Evolutionary conservation across 2,329 filamentous ascomycete genomes (phyloP).

Genomic region (Mycosphaerella sp.): DNA sequence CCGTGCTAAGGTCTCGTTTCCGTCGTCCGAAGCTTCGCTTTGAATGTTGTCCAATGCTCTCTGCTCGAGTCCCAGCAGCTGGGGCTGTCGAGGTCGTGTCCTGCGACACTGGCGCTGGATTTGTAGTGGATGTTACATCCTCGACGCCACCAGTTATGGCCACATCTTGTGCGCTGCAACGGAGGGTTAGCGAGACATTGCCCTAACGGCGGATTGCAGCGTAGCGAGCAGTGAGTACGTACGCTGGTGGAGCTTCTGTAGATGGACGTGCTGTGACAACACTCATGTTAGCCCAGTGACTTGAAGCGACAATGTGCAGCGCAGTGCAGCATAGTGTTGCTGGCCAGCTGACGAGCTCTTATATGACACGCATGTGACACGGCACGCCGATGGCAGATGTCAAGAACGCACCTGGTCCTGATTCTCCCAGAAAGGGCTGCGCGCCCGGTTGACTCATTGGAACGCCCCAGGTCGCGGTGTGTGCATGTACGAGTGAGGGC

Average conservation of each 20-base stretch:
- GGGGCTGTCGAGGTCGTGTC: background rate
- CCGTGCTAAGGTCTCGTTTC: constrained; percentile 41
- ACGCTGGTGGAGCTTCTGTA: constrained; percentile 22
- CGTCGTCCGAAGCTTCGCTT: constrained; percentile 44
- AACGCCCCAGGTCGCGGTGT: constrained; percentile 16
- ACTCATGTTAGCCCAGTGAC: constrained; percentile 9
- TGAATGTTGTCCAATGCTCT: constrained; percentile 42
- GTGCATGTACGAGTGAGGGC: constrained; percentile 15
- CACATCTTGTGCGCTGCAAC: constrained; percentile 18
- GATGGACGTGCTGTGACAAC: constrained; percentile 17
- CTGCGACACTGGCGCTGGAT: background rate
- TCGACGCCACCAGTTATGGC: constrained; percentile 5
- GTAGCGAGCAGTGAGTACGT: constrained; percentile 7
- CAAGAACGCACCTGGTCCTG: constrained; percentile 23
- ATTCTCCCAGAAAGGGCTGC: constrained; percentile 23
- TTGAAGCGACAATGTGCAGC: background rate
- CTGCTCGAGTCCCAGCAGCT: constrained; percentile 29
- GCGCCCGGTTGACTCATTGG: constrained; percentile 28
- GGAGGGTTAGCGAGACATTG: background rate
- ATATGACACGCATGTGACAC: constrained; percentile 13
- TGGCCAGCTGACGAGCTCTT: constrained; percentile 5
- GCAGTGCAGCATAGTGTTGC: background rate
- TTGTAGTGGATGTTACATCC: background rate
- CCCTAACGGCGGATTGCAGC: background rate
- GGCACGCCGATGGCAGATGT: constrained; percentile 2